Conservation (phyloP, 2,329 filamentous ascomycete species). For the Cercospora citrullina region DNA sequence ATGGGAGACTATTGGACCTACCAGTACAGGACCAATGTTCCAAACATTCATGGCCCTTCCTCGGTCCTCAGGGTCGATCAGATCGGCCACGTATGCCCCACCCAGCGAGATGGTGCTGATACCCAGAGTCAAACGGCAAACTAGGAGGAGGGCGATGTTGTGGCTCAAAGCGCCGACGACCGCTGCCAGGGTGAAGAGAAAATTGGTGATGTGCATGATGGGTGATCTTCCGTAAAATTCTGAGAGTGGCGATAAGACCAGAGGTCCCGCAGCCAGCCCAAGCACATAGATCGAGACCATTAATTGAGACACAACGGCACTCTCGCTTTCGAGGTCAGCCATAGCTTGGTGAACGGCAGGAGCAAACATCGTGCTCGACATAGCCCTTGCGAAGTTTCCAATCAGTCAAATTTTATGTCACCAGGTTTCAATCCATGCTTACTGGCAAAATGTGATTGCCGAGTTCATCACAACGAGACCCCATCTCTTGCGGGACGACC, state of each 20-base stretch:
- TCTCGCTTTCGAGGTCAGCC: not conserved
- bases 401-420: too few relatives aligned
- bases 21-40: constrained; percentile 18
- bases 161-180: constrained; percentile 40
- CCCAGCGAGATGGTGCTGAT: constrained; percentile 37
- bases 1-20: not conserved
- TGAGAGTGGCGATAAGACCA: constrained; percentile 24
- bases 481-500: not conserved
- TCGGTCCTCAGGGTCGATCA: constrained; percentile 10
- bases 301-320: not conserved
- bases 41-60: constrained; percentile 13
- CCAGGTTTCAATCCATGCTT: not conserved
- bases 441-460: not conserved
- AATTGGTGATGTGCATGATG: constrained; percentile 35
- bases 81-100: constrained; percentile 40
- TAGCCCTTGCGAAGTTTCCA: not conserved
- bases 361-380: not conserved
- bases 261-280: constrained; percentile 43
- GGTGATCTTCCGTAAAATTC: constrained; percentile 27
- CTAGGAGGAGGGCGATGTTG: constrained; percentile 45
- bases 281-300: constrained; percentile 49
- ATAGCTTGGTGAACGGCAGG: not conserved
- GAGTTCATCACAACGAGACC: not conserved
- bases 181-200: constrained; percentile 47
- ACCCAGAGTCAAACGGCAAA: constrained; percentile 45